Evolutionary conservation across 129 eudicot species (phyloP).

Genomic region (Flaveria ramosissima): DNA sequence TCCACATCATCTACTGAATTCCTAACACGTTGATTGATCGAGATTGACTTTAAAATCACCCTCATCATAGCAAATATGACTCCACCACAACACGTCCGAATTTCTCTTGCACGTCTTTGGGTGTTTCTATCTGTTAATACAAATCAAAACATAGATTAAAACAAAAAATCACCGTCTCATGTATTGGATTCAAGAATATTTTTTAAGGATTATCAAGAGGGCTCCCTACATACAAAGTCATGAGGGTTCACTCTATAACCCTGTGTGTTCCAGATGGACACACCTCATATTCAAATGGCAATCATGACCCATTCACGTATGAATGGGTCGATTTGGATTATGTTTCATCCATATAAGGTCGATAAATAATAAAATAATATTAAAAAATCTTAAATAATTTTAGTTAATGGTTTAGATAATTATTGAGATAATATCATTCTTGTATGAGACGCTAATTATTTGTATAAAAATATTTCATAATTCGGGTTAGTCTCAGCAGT

Average conservation of each 20-base stretch:
- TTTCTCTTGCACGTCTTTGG: slow-evolving; percentile 92
- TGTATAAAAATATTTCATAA: neutral
- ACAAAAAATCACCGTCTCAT: neutral
- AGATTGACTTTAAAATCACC: neutral
- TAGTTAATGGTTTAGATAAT: neutral
- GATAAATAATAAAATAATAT: neutral
- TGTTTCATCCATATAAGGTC: neutral
- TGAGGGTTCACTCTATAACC: neutral
- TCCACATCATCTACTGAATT: neutral
- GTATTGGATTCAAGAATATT: neutral
- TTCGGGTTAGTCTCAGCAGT: neutral
- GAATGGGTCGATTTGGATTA: neutral
- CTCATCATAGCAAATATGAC: slow-evolving; percentile 72
- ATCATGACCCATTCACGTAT: neutral
- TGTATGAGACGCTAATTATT: neutral
- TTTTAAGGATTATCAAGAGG: slow-evolving; percentile 1
- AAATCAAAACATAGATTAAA: slow-evolving; percentile 1
- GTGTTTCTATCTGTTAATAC: slow-evolving; percentile 79
- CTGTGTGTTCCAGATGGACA: no score
- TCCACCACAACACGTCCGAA: slow-evolving; percentile 92
- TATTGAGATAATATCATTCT: neutral
- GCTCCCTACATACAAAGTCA: no score
- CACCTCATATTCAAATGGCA: neutral
- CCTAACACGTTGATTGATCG: neutral
- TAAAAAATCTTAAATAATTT: neutral